These are phyloP conservation scores for Chalciporus piperatus DNA, from an alignment of 768 basidiomycete genomes.

Conservation along the genomic window DNA sequence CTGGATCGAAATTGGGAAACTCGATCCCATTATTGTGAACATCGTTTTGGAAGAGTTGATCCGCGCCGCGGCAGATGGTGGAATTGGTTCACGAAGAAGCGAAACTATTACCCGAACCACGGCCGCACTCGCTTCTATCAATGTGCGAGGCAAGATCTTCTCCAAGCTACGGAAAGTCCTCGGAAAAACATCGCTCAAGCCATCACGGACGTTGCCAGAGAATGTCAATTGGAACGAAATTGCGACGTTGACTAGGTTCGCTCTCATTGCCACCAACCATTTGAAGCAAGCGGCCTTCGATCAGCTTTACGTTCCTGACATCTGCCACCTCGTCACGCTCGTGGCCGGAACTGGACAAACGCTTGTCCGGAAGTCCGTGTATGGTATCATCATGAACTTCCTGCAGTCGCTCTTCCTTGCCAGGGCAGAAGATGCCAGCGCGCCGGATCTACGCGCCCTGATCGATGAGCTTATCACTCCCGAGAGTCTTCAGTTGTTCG, in stretches of 20 bases:
- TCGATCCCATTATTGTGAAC: slow-evolving; percentile 66
- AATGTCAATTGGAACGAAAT: slow-evolving; percentile 81
- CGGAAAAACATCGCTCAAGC: slow-evolving; percentile 65
- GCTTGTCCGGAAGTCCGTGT: slow-evolving; percentile 74
- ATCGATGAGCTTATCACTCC: slow-evolving; percentile 59
- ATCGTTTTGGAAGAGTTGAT: slow-evolving; percentile 78
- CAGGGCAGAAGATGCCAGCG: slow-evolving; percentile 55
- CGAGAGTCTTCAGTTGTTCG: slow-evolving; percentile 67
- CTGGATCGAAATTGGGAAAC: slow-evolving; percentile 73
- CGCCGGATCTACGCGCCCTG: slow-evolving; percentile 57
- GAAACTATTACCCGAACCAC: slow-evolving; percentile 76
- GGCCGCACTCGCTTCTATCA: slow-evolving; percentile 70
- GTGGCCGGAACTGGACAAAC: slow-evolving; percentile 72
- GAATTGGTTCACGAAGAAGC: slow-evolving; percentile 69
- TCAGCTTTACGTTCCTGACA: slow-evolving; percentile 81
- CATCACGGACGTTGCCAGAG: slow-evolving; percentile 61
- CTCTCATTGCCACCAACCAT: slow-evolving; percentile 67
- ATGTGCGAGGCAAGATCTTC: slow-evolving; percentile 74
- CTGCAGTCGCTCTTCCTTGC: slow-evolving; percentile 71
- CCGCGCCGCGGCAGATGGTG: slow-evolving; percentile 79
- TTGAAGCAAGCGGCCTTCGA: slow-evolving; percentile 59
- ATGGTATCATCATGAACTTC: slow-evolving; percentile 78
- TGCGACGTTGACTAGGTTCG: slow-evolving; percentile 74
- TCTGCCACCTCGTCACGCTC: slow-evolving; percentile 77
- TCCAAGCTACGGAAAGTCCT: slow-evolving; percentile 78